Evolutionary conservation across 2,329 filamentous ascomycete species (phyloP).

Genomic region (Diaporthe vexans): DNA sequence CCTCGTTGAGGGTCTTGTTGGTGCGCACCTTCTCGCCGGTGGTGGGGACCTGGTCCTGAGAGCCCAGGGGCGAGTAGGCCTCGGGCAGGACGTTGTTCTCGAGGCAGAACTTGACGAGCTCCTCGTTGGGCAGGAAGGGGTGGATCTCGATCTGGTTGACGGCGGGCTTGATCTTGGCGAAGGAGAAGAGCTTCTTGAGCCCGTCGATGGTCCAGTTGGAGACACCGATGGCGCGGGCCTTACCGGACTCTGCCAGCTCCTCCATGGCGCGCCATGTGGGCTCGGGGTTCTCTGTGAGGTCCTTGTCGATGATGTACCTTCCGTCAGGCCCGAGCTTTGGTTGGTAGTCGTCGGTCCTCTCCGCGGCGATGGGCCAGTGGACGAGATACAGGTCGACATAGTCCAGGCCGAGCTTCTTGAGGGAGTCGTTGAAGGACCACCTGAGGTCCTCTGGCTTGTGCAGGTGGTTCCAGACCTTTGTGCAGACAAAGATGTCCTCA

Average conservation of each 20-base stretch:
- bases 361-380: conserved; percentile 62
- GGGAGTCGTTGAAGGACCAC: conserved; percentile 63
- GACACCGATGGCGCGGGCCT: conserved; percentile 70
- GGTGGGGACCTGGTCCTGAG: conserved; percentile 77
- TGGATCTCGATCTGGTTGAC: conserved; percentile 67
- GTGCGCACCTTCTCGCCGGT: conserved; percentile 76
- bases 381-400: conserved; percentile 74
- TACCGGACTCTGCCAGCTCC: conserved; percentile 65
- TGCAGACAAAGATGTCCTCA: conserved; percentile 72
- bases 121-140: conserved; percentile 61
- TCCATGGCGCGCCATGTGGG: conserved; percentile 76
- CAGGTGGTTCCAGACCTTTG: conserved; percentile 79
- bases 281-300: conserved; percentile 75
- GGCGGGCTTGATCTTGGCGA: conserved; percentile 62
- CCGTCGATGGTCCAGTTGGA: conserved; percentile 70
- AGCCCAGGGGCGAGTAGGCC: conserved; percentile 69
- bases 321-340: conserved; percentile 61
- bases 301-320: conserved; percentile 66
- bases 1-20: conserved; percentile 70
- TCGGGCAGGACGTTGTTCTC: conserved; percentile 64
- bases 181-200: conserved; percentile 65
- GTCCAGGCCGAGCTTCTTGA: conserved; percentile 64
- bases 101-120: conserved; percentile 67
- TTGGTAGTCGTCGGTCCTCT: conserved; percentile 57
- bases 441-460: conserved; percentile 72